Conservation (phyloP, 2,329 filamentous ascomycete species). For the Alternaria sp. region DNA sequence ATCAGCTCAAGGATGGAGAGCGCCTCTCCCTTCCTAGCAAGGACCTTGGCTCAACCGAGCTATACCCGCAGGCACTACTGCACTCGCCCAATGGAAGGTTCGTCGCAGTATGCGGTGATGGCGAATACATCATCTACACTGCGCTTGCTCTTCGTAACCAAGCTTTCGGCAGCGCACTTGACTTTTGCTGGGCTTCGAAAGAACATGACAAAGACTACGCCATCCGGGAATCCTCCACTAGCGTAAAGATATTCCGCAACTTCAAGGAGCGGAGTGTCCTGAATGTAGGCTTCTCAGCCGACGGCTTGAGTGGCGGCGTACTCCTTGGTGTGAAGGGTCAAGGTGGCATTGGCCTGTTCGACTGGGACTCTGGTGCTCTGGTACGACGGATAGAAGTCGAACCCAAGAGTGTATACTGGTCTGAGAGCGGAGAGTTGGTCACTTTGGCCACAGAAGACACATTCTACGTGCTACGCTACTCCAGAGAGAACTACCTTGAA, state of each 20-base stretch:
- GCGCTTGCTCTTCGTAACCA: conserved; percentile 97
- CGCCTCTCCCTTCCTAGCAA: conserved; percentile 88
- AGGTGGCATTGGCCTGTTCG: conserved; percentile 93
- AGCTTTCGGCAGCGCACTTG: conserved; percentile 91
- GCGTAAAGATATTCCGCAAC: conserved; percentile 97
- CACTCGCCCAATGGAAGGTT: conserved; percentile 97
- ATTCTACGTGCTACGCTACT: conserved; percentile 93
- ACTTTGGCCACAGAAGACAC: conserved; percentile 92
- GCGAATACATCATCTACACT: conserved; percentile 99
- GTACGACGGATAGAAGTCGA: conserved; percentile 90
- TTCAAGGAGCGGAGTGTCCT: conserved; percentile 94
- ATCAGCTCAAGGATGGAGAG: conserved; percentile 87
- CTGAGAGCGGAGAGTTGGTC: conserved; percentile 92
- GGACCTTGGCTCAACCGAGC: conserved; percentile 93
- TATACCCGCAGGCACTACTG: conserved; percentile 92
- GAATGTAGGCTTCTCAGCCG: conserved; percentile 94
- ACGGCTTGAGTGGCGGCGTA: conserved; percentile 87
- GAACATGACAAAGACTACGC: conserved; percentile 99
- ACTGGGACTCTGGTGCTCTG: conserved; percentile 89
- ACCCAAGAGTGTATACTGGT: conserved; percentile 86
- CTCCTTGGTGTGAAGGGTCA: conserved; percentile 94
- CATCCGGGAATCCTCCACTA: conserved; percentile 91
- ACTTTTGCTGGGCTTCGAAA: conserved; percentile 97
- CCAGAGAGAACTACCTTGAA: conserved; percentile 84
- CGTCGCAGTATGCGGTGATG: conserved; percentile 90